Conservation (phyloP, 306 rosid species). For the Prunus fruticosa region DNA sequence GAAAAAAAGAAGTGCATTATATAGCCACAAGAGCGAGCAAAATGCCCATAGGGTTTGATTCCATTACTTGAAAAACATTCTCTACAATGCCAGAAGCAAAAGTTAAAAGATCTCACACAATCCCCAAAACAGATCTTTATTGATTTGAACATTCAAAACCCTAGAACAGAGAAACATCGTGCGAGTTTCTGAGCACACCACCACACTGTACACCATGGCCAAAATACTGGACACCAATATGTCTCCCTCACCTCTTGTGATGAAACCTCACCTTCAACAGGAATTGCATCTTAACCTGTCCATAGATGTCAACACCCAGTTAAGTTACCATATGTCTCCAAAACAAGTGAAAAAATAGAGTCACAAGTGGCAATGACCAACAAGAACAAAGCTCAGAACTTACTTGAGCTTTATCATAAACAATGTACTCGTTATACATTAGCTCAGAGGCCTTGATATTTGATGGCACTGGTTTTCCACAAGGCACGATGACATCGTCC, state of each 20-base stretch:
- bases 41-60: slow-evolving; percentile 17
- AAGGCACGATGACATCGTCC: slow-evolving; percentile 76
- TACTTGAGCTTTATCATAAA: slow-evolving; percentile 85
- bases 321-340: background rate
- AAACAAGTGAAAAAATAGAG: background rate
- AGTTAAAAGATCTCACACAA: slow-evolving; percentile 43
- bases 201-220: slow-evolving; percentile 19
- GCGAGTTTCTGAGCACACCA: slow-evolving; percentile 30
- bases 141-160: background rate
- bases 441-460: slow-evolving; percentile 67
- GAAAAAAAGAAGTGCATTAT: background rate
- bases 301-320: background rate
- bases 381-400: slow-evolving; percentile 33
- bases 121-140: slow-evolving; percentile 60
- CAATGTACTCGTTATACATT: slow-evolving; percentile 96
- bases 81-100: slow-evolving; percentile 22
- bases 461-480: slow-evolving; percentile 87
- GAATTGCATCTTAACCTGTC: slow-evolving; percentile 92
- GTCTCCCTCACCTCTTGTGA: slow-evolving; percentile 63
- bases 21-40: background rate
- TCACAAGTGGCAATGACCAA: background rate
- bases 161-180: background rate
- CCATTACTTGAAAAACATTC: slow-evolving; percentile 15
- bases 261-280: slow-evolving; percentile 89
- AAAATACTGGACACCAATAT: slow-evolving; percentile 25